Percentiles rank a stretch among this genome's conserved stretches.
These are phyloP conservation scores for Mentha longifolia DNA, from an alignment of 257 asterid genomes.

Conservation along the genomic window DNA sequence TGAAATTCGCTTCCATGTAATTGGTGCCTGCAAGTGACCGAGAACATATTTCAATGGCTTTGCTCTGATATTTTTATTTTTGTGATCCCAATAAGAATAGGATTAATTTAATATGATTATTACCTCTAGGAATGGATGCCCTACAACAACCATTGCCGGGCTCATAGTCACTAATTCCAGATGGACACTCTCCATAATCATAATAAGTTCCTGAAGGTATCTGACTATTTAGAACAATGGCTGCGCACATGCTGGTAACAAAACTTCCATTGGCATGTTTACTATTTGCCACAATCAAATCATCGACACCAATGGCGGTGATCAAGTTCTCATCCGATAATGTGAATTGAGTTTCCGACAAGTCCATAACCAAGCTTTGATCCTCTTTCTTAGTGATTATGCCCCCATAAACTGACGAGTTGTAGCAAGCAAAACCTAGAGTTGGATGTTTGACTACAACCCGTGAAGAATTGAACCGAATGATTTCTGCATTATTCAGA, in stretches of 20 bases:
- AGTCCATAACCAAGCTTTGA: not conserved
- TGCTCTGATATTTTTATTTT: no score
- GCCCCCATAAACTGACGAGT: not conserved
- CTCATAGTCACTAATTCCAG: not conserved
- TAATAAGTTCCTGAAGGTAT: no score
- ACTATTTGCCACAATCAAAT: not conserved
- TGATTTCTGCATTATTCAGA: not conserved
- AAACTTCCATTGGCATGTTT: not conserved
- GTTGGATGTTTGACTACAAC: not conserved
- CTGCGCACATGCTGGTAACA: not conserved
- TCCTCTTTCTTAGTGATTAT: not conserved
- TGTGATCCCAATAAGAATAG: no score
- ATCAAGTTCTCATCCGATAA: not conserved
- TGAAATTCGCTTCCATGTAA: not conserved
- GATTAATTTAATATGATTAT: no score
- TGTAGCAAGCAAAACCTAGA: not conserved
- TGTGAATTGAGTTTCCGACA: not conserved
- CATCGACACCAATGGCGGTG: not conserved
- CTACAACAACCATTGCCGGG: constrained; percentile 33
- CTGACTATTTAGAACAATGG: not conserved
- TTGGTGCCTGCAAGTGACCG: constrained; percentile 6
- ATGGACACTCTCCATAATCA: not conserved
- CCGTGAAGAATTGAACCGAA: not conserved
- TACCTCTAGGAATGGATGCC: constrained; percentile 34
- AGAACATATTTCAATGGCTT: no score